Evolutionary conservation across 768 basidiomycete genomes (phyloP).

Genomic region (Porpolomopsis calyptriformis): DNA sequence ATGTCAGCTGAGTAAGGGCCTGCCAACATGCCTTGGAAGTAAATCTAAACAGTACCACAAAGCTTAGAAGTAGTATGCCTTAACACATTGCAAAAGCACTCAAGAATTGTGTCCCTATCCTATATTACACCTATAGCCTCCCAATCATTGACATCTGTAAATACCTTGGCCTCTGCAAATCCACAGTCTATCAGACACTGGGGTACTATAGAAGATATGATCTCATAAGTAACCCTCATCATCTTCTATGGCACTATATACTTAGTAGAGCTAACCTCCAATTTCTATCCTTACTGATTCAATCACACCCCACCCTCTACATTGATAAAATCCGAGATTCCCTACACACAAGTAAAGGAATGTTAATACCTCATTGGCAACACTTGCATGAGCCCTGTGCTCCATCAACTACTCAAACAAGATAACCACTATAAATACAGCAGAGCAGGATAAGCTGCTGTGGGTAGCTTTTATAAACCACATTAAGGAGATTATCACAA

Average conservation of each 20-base stretch:
- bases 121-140: neutral
- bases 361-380: neutral
- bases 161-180: neutral
- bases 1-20: no score
- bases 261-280: no score
- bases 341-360: neutral
- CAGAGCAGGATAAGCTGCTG: neutral
- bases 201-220: neutral
- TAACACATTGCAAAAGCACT: neutral
- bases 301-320: conserved; percentile 1
- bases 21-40: no score
- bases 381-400: neutral
- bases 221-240: neutral
- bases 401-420: neutral
- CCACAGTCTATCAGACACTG: neutral
- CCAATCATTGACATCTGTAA: neutral
- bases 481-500: neutral
- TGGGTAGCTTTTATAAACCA: conserved; percentile 1
- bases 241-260: no score
- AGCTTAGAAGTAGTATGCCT: no score
- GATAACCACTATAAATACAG: neutral
- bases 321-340: conserved; percentile 2
- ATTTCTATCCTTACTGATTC: neutral
- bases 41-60: no score
- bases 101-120: neutral